Evolutionary conservation across 2,329 filamentous ascomycete species (phyloP), one percentile per base, ranked within the genome.

Genomic region (Colletotrichum cordylinicola): DNA sequence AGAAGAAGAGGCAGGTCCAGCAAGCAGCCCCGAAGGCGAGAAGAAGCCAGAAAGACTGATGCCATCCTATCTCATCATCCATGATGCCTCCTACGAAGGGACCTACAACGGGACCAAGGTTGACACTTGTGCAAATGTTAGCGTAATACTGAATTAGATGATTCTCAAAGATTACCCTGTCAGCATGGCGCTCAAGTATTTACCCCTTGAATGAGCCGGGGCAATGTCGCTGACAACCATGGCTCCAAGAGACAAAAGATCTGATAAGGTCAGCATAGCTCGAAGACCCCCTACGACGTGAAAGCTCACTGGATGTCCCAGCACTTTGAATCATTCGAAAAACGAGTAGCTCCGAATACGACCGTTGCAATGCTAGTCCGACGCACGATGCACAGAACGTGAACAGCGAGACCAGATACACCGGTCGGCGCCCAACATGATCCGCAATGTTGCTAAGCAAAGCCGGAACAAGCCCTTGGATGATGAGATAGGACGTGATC

Each of bases 371-470:
- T n/a, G 70, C 70, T 18, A 73, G 70, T 33, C 64, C 70, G 16
- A 73, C 39, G 24, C 64, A 73, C 15, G 64, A 60, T 31, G 21
- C 65, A 24, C 55, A 39, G 29, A 60, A 70, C 6, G 61, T 31
- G 6, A 60, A n/a, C 13, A 74, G 35, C 18, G 66, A 68, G 7
- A 64, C 31, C 33, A 74, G 37, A 35, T 64, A 74, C 3, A 74
- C 39, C 29, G 39, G 55, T 13, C 66, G 55, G 13, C 67, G 71
- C 12, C 71, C 66, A 9, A 67, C 27, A 21, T 67, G 67, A 67
- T 88, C 87, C 0, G 86, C 83, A 16, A 88, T 81, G n/a, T 82
- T 83, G 9, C 85, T 87, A 21, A 85, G 82, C 33, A 88, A 80
- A 10, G 82, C 82, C 1, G 87, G 87, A 0, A 85, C 83, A 10